Percentiles rank a stretch among this genome's conserved stretches.
Conservation (phyloP, 1,284 basidiomycete species). For the Ganoderma lingzhi region DNA sequence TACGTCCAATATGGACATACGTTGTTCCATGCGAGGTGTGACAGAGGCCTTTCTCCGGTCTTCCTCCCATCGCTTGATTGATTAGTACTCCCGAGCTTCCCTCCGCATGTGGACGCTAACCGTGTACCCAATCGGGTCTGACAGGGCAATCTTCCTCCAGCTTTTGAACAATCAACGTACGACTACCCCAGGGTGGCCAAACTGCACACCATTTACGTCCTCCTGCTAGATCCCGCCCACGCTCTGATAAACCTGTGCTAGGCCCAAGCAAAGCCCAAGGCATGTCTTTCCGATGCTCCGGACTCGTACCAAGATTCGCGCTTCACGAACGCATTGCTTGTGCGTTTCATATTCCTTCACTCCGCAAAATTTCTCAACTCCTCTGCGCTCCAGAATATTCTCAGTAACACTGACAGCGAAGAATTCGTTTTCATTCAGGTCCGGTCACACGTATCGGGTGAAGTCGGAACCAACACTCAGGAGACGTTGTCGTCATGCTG, state of each 20-base stretch:
- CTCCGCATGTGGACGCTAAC: constrained; percentile 26
- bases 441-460: constrained; percentile 18
- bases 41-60: background rate
- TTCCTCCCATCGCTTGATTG: background rate
- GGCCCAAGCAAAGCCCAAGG: constrained; percentile 14
- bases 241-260: constrained; percentile 3
- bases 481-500: constrained; percentile 14
- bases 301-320: constrained; percentile 18
- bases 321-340: constrained; percentile 18
- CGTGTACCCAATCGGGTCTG: constrained; percentile 25
- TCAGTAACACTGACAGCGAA: constrained; percentile 15
- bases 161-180: constrained; percentile 27
- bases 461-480: constrained; percentile 18
- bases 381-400: constrained; percentile 10
- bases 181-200: constrained; percentile 18
- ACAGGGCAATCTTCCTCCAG: constrained; percentile 19
- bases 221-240: background rate
- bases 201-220: constrained; percentile 26
- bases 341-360: constrained; percentile 16
- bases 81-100: constrained; percentile 28
- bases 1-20: background rate
- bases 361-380: constrained; percentile 18
- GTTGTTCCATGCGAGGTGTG: background rate
- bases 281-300: constrained; percentile 11
- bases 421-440: background rate